Percentiles rank a stretch among this genome's conserved stretches.
Evolutionary conservation across 495 filamentous ascomycete species (phyloP).

Genomic region (Penicillium chermesinum): DNA sequence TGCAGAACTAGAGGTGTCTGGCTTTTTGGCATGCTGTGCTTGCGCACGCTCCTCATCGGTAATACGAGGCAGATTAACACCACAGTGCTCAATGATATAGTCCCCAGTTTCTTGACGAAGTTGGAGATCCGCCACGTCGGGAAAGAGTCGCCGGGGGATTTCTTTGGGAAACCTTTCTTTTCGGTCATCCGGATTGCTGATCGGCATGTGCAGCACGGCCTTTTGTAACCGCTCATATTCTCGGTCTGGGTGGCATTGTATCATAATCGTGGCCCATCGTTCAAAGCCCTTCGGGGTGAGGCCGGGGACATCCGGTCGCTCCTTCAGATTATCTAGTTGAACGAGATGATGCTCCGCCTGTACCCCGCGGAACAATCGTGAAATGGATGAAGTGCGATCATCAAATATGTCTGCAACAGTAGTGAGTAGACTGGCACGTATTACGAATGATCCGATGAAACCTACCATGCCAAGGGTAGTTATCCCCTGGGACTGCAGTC

Average conservation of each 20-base stretch:
- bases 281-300: constrained; percentile 79
- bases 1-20: background rate
- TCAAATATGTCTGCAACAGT: constrained; percentile 43
- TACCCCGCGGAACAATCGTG: constrained; percentile 69
- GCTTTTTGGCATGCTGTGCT: constrained; percentile 16
- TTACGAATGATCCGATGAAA: background rate
- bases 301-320: constrained; percentile 64
- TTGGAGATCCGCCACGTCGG: constrained; percentile 36
- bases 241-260: constrained; percentile 70
- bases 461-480: constrained; percentile 61
- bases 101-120: constrained; percentile 41
- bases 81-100: constrained; percentile 43
- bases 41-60: constrained; percentile 36
- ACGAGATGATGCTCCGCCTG: constrained; percentile 78
- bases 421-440: background rate
- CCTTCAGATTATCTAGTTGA: constrained; percentile 49
- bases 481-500: constrained; percentile 57
- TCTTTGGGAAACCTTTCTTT: constrained; percentile 76
- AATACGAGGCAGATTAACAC: constrained; percentile 42
- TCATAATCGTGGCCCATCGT: constrained; percentile 67
- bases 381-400: constrained; percentile 53
- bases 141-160: constrained; percentile 68
- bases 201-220: constrained; percentile 67
- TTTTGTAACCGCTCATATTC: constrained; percentile 72
- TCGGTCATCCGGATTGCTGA: constrained; percentile 65